phyloP scores from a whole-genome alignment of 2,329 filamentous ascomycete species.

The Teratosphaeria zuluensis region DNA sequence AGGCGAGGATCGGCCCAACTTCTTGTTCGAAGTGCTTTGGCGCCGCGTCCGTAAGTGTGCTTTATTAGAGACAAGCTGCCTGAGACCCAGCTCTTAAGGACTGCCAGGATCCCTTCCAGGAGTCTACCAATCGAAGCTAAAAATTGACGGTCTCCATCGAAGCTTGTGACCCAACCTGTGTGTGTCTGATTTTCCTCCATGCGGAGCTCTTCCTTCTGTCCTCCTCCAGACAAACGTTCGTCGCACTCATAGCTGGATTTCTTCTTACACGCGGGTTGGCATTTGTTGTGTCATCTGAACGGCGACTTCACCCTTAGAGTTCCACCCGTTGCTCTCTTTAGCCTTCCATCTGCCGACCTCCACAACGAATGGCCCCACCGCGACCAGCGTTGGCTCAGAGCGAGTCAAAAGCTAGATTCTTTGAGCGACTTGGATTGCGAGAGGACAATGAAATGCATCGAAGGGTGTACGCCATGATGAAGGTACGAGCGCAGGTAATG shows the following conservation, averaged over 20 bases:
- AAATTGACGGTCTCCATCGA: not conserved
- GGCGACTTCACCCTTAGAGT: not conserved
- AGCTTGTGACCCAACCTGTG: not conserved
- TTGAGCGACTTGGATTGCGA: constrained; percentile 32
- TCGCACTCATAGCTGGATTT: not conserved
- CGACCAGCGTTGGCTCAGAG: constrained; percentile 31
- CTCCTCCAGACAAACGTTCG: not conserved
- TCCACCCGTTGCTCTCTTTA: not conserved
- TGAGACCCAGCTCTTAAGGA: not conserved
- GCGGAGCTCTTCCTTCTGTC: not conserved
- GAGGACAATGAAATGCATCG: constrained; percentile 28
- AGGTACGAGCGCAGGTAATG: constrained; percentile 24
- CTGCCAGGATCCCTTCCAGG: not conserved
- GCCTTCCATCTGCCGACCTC: not conserved
- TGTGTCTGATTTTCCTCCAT: not conserved
- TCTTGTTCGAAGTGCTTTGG: not conserved
- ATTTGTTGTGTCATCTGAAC: not conserved
- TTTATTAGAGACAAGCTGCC: not conserved
- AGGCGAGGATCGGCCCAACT: not conserved
- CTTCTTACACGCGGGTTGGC: not conserved
- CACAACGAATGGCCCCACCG: constrained; percentile 14
- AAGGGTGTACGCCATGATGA: constrained; percentile 34
- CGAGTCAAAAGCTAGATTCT: constrained; percentile 36
- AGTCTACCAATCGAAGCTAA: not conserved
- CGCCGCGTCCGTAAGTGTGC: not conserved